phyloP scores from a whole-genome alignment of 2,329 filamentous ascomycete species.

The Clonostachys rosea region DNA sequence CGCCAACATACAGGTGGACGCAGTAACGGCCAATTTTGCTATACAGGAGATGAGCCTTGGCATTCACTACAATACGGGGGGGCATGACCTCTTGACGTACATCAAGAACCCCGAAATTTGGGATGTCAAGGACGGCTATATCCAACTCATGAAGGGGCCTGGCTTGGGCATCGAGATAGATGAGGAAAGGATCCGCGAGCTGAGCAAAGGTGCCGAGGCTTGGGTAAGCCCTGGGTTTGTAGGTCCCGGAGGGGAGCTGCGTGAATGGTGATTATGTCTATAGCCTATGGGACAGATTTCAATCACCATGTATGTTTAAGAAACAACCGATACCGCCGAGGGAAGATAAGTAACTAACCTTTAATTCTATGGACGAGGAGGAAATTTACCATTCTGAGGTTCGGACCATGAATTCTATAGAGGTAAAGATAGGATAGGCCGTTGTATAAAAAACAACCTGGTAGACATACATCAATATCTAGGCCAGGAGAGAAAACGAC shows the following conservation, averaged over 20 bases:
- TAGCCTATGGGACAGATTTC: too few species aligned
- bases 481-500: too few species aligned
- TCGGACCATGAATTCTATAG: too few species aligned
- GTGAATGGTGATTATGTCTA: slow-evolving; percentile 53
- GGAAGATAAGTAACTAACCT: too few species aligned
- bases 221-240: slow-evolving; percentile 66
- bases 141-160: slow-evolving; percentile 52
- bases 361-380: too few species aligned
- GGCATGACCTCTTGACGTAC: slow-evolving; percentile 63
- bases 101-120: slow-evolving; percentile 61
- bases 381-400: too few species aligned
- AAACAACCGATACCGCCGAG: too few species aligned
- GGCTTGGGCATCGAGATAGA: slow-evolving; percentile 63
- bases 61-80: slow-evolving; percentile 72
- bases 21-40: slow-evolving; percentile 57
- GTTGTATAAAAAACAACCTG: too few species aligned
- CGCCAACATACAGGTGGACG: slow-evolving; percentile 64
- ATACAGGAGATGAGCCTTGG: slow-evolving; percentile 78
- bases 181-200: slow-evolving; percentile 59
- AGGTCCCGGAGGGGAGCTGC: slow-evolving; percentile 60
- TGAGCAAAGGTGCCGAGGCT: slow-evolving; percentile 52
- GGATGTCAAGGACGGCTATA: slow-evolving; percentile 61
- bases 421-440: too few species aligned
- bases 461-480: too few species aligned
- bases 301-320: too few species aligned